A percentile compares a stretch with the other conserved stretches of the same genome.
Evolutionary conservation across 208 protist species (phyloP).

Genomic region (Acanthamoeba lenticulata): DNA sequence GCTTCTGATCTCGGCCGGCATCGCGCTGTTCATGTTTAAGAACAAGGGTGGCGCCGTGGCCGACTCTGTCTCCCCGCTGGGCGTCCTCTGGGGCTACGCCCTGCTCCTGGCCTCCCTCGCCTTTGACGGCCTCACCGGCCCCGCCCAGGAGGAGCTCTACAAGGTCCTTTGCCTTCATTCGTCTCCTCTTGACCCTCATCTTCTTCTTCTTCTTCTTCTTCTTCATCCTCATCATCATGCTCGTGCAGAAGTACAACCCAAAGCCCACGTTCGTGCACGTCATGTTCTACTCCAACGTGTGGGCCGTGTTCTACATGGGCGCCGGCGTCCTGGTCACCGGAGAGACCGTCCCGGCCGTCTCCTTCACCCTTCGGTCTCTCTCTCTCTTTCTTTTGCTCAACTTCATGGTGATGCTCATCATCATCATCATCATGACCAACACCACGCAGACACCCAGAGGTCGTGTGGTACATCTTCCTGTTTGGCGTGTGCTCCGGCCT

Average conservation of each 20-base stretch:
- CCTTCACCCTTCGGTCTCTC: constrained; percentile 1
- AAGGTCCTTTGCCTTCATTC: not conserved
- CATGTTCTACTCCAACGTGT: constrained; percentile 53
- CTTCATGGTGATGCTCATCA: no score
- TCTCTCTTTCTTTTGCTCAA: no score
- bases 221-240: no score
- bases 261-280: constrained; percentile 47
- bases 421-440: no score
- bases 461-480: constrained; percentile 7
- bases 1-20: constrained; percentile 13
- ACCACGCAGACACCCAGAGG: not conserved
- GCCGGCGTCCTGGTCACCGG: not conserved
- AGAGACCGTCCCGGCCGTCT: not conserved
- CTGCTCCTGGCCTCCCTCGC: constrained; percentile 40
- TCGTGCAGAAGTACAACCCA: constrained; percentile 2
- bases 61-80: not conserved
- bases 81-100: not conserved
- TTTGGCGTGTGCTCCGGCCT: constrained; percentile 18
- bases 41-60: not conserved
- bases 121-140: constrained; percentile 44
- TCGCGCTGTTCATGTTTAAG: constrained; percentile 55
- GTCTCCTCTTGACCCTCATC: not conserved
- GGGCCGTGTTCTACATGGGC: constrained; percentile 10
- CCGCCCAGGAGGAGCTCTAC: constrained; percentile 27
- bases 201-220: no score